Percentiles rank a stretch among this genome's conserved stretches.
phyloP scores from a whole-genome alignment of 768 basidiomycete genomes.

The Mycena maculata region DNA sequence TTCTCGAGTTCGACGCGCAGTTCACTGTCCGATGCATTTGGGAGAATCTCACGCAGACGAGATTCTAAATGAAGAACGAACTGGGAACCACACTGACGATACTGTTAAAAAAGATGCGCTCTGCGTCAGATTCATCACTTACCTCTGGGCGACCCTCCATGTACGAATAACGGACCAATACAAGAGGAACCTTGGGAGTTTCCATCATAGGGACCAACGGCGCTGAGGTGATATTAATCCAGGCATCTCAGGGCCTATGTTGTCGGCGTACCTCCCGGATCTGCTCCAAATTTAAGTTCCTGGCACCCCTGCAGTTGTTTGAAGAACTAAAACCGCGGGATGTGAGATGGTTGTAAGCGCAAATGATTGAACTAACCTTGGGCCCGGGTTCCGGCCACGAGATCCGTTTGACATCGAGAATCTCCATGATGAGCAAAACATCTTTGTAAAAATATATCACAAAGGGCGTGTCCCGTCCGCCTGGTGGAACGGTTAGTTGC shows the following conservation, averaged over 20 bases:
- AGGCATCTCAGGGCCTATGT: not conserved
- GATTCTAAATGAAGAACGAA: slow-evolving; percentile 34
- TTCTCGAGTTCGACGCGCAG: slow-evolving; percentile 33
- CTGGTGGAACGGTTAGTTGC: not conserved
- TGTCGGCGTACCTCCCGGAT: slow-evolving; percentile 23
- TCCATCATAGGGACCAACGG: slow-evolving; percentile 37
- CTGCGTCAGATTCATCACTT: not conserved
- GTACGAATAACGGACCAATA: slow-evolving; percentile 34
- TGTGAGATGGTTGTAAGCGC: not conserved
- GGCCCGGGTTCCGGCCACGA: slow-evolving; percentile 34
- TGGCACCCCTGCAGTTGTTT: slow-evolving; percentile 27
- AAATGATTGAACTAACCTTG: slow-evolving; percentile 17
- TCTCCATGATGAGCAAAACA: slow-evolving; percentile 31
- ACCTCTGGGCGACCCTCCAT: slow-evolving; percentile 35
- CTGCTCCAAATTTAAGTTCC: slow-evolving; percentile 33
- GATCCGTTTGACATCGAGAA: slow-evolving; percentile 35
- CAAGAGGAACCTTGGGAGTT: slow-evolving; percentile 35
- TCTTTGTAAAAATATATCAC: slow-evolving; percentile 22
- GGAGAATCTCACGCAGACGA: slow-evolving; percentile 29
- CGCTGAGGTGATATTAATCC: slow-evolving; percentile 7
- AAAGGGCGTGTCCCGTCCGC: slow-evolving; percentile 27
- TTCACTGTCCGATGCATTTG: slow-evolving; percentile 15
- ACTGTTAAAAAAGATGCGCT: not conserved
- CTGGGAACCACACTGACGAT: slow-evolving; percentile 37
- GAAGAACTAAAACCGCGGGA: slow-evolving; percentile 13